Evolutionary conservation across 805 yeast species (phyloP).

Genomic region (Huiozyma sinensis): DNA sequence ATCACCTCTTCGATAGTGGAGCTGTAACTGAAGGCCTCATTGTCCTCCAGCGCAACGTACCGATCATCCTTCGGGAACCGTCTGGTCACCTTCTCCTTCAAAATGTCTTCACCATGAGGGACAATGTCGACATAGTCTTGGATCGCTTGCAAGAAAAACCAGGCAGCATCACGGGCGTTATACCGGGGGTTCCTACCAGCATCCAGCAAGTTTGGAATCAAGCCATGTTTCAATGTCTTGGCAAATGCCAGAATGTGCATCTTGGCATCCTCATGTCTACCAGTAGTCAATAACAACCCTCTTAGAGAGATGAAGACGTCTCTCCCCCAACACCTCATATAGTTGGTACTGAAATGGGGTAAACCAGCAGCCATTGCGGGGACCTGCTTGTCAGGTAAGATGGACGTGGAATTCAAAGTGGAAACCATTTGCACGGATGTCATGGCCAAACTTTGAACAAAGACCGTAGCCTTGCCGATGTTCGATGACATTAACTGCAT

Average conservation of each 20-base stretch:
- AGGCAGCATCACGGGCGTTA: slow-evolving; percentile 93
- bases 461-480: slow-evolving; percentile 52
- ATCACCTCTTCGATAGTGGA: slow-evolving; percentile 65
- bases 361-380: slow-evolving; percentile 91
- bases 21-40: slow-evolving; percentile 64
- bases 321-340: slow-evolving; percentile 98
- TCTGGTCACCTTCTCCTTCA: slow-evolving; percentile 64
- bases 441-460: slow-evolving; percentile 70
- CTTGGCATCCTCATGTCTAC: slow-evolving; percentile 69
- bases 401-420: slow-evolving; percentile 57
- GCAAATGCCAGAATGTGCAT: slow-evolving; percentile 80
- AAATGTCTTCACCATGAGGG: slow-evolving; percentile 57
- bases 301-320: slow-evolving; percentile 84
- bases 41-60: slow-evolving; percentile 57
- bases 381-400: slow-evolving; percentile 49
- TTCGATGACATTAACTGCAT: slow-evolving; percentile 43
- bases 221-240: slow-evolving; percentile 83
- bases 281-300: slow-evolving; percentile 71
- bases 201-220: slow-evolving; percentile 86
- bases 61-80: slow-evolving; percentile 86
- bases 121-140: slow-evolving; percentile 67
- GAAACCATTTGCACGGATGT: slow-evolving; percentile 86
- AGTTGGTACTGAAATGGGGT: slow-evolving; percentile 84
- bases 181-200: slow-evolving; percentile 90
- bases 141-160: slow-evolving; percentile 86